Evolutionary conservation across 768 basidiomycete species (phyloP).

Genomic region (Terana coerulea): DNA sequence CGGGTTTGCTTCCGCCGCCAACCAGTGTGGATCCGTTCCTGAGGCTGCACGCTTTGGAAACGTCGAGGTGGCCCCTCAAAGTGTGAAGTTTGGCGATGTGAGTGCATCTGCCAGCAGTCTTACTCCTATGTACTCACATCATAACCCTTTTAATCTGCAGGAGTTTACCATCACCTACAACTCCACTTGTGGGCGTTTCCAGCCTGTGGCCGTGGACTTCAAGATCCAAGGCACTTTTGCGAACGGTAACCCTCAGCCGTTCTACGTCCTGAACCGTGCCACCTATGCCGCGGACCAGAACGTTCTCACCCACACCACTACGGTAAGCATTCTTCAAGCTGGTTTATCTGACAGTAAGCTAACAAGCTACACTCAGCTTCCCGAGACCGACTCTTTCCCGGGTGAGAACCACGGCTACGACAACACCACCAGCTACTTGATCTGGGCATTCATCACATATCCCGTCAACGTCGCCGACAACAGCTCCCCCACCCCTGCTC

Average conservation of each 20-base stretch:
- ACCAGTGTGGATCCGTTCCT: too few relatives aligned
- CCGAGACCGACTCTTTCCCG: not conserved
- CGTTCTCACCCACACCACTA: not conserved
- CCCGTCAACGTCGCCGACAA: too few relatives aligned
- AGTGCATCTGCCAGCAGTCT: too few relatives aligned
- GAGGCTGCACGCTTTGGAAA: too few relatives aligned
- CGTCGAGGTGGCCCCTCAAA: too few relatives aligned
- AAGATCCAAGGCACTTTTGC: not conserved
- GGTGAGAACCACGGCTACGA: not conserved
- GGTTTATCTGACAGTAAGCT: not conserved
- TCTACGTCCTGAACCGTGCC: not conserved
- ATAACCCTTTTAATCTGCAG: too few relatives aligned
- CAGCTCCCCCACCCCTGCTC: not conserved
- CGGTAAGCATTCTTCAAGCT: not conserved
- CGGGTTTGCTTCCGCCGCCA: too few relatives aligned
- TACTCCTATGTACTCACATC: too few relatives aligned
- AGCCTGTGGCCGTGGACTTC: not conserved
- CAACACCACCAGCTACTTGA: not conserved
- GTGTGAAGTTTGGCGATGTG: too few relatives aligned
- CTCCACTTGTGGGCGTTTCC: not conserved
- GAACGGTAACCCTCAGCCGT: not conserved
- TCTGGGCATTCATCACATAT: not conserved
- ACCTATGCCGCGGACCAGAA: not conserved
- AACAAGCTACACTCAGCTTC: not conserved
- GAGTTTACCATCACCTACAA: not conserved